Evolutionary conservation across 768 basidiomycete genomes (phyloP).

Genomic region (Astraeus odoratus): DNA sequence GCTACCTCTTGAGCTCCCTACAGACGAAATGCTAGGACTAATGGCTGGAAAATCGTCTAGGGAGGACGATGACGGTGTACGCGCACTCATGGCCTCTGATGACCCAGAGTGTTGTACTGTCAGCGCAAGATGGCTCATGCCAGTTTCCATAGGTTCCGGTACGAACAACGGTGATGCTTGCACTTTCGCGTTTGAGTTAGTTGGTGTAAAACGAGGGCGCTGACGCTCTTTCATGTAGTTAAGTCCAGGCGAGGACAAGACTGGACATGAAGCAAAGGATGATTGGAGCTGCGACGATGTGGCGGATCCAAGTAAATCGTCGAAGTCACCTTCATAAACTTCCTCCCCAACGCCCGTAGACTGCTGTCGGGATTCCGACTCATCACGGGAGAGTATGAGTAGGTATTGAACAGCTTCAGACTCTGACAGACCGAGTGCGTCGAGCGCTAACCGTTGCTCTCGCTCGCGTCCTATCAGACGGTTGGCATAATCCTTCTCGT

Average conservation of each 20-base stretch:
- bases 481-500: constrained; percentile 37
- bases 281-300: constrained; percentile 12
- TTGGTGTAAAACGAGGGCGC: constrained; percentile 20
- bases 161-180: constrained; percentile 45
- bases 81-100: constrained; percentile 6
- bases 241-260: too few relatives aligned
- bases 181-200: constrained; percentile 43
- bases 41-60: constrained; percentile 29
- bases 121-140: constrained; percentile 26
- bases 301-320: constrained; percentile 29
- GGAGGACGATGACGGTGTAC: constrained; percentile 14
- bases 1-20: constrained; percentile 14
- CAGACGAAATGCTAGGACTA: constrained; percentile 23
- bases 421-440: constrained; percentile 66
- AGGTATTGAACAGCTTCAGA: constrained; percentile 72
- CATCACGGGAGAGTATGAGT: constrained; percentile 80
- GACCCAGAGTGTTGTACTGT: too few relatives aligned
- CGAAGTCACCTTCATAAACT: constrained; percentile 51
- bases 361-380: constrained; percentile 33
- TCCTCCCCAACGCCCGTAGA: constrained; percentile 37
- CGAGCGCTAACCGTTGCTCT: constrained; percentile 52
- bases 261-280: constrained; percentile 13
- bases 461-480: constrained; percentile 40
- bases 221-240: constrained; percentile 20
- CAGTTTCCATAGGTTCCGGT: constrained; percentile 53